Conservation (phyloP, 306 rosid species). For the Quercus parvula region DNA sequence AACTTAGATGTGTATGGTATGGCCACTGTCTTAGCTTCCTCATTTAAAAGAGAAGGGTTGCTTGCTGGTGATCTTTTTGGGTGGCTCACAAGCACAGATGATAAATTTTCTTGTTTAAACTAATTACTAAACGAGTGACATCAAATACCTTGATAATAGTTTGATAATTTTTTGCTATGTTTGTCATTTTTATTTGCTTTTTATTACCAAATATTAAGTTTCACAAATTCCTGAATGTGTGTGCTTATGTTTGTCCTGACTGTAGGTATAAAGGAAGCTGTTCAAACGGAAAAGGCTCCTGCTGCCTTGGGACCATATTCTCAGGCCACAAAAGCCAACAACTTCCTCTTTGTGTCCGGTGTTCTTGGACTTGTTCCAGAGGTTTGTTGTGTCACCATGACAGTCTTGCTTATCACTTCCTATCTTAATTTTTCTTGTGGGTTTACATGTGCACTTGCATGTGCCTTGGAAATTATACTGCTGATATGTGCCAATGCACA, state of each 20-base stretch:
- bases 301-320: slow-evolving; percentile 97
- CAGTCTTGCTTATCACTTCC: background rate
- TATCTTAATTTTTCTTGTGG: background rate
- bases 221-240: background rate
- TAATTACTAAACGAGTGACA: background rate
- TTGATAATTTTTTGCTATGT: background rate
- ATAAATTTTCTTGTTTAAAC: background rate
- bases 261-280: slow-evolving; percentile 73
- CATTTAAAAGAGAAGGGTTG: background rate
- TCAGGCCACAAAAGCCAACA: slow-evolving; percentile 86
- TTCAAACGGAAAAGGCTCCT: slow-evolving; percentile 85
- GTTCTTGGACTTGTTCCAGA: slow-evolving; percentile 85
- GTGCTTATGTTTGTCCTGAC: slow-evolving; percentile 6
- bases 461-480: background rate
- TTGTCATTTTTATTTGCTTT: background rate
- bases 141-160: background rate
- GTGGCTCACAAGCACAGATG: background rate
- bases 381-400: slow-evolving; percentile 40
- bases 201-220: background rate
- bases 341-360: slow-evolving; percentile 82
- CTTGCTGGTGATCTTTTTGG: background rate
- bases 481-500: background rate
- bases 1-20: background rate
- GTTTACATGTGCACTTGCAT: background rate
- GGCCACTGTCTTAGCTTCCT: background rate